These are phyloP conservation scores for Fraxinus velutina DNA, from an alignment of 305 asterid species.

Conservation along the genomic window DNA sequence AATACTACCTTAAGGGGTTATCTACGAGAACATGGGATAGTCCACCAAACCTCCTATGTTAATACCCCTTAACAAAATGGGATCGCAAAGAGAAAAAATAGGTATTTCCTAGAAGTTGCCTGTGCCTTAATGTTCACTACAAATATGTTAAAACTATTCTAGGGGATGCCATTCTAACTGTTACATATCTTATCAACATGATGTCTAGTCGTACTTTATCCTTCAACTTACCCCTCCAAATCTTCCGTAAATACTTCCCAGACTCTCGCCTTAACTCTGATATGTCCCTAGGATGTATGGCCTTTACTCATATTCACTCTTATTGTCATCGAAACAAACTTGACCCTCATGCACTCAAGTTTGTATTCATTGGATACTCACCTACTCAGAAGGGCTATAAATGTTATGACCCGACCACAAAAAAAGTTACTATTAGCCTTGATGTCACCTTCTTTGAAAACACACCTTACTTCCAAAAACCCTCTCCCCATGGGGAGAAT, in stretches of 20 bases:
- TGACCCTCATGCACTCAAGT: not conserved
- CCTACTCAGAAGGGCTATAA: not conserved
- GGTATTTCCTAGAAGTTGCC: not conserved
- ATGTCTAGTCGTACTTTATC: not conserved
- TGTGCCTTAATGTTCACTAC: not conserved
- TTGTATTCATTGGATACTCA: not conserved
- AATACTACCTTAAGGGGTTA: not conserved
- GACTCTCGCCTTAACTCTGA: not conserved
- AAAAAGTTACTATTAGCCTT: not conserved
- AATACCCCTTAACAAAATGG: not conserved
- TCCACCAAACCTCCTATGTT: not conserved
- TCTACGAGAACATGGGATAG: not conserved
- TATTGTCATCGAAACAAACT: not conserved
- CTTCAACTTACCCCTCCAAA: not conserved
- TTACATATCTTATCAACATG: not conserved
- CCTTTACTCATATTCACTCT: not conserved
- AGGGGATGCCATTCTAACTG: not conserved
- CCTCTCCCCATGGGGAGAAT: not conserved
- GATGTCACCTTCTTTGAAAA: not conserved
- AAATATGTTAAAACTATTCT: not conserved
- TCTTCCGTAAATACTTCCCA: not conserved
- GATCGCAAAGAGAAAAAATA: not conserved
- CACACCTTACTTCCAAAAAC: not conserved
- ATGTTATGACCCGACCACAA: not conserved
- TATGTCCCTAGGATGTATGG: not conserved